Evolutionary conservation across 108 stramenopile species (phyloP).

Genomic region (Stephanodiscus minutulus): DNA sequence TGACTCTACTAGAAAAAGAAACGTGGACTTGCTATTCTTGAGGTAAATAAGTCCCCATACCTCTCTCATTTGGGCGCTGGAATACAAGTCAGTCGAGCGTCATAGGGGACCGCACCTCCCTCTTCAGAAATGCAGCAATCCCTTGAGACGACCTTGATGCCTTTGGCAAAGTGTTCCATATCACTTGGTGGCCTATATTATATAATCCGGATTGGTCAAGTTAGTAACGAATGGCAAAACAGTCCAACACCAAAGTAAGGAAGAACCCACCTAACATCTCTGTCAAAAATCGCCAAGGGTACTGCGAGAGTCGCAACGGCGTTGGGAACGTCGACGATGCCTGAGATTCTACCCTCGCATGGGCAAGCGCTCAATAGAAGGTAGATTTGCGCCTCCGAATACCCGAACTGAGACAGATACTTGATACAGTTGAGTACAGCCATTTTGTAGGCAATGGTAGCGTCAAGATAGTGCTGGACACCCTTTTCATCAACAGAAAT

Average conservation of each 20-base stretch:
- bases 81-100: constrained; percentile 46
- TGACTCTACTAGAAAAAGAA: neutral
- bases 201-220: neutral
- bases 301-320: constrained; percentile 63
- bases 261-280: constrained; percentile 48
- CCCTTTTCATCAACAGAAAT: constrained; percentile 70
- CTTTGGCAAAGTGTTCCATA: constrained; percentile 51
- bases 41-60: neutral
- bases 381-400: constrained; percentile 70
- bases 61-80: constrained; percentile 2
- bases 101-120: constrained; percentile 61
- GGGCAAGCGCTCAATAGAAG: constrained; percentile 58
- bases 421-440: constrained; percentile 72
- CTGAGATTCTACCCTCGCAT: constrained; percentile 68
- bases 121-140: constrained; percentile 62
- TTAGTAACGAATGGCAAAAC: neutral
- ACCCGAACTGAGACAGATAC: constrained; percentile 68
- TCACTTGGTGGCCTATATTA: constrained; percentile 50
- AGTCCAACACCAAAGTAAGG: neutral
- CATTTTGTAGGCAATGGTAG: constrained; percentile 71
- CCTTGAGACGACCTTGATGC: constrained; percentile 43
- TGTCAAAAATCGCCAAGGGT: constrained; percentile 70
- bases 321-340: constrained; percentile 75
- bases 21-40: neutral
- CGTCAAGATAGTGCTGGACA: constrained; percentile 69